Conservation (phyloP, 2,329 filamentous ascomycete species). For the Beauveria caledonica region DNA sequence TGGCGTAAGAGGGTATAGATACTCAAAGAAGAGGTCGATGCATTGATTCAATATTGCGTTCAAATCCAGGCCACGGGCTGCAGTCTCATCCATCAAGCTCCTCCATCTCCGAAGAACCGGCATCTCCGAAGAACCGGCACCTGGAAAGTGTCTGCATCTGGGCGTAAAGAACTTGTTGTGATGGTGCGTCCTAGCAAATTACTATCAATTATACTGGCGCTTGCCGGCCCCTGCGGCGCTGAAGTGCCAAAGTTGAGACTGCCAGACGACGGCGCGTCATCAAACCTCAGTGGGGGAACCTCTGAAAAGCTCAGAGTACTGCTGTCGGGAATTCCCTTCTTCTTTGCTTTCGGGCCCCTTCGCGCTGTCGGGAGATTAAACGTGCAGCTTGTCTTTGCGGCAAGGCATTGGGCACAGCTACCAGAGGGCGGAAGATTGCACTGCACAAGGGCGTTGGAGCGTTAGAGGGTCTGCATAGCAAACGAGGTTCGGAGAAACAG, state of each 20-base stretch:
- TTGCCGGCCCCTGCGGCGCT: not conserved
- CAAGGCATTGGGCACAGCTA: conserved; percentile 26
- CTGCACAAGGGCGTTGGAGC: conserved; percentile 12
- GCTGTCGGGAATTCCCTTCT: not conserved
- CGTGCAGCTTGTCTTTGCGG: conserved; percentile 25
- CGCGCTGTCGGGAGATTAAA: conserved; percentile 30
- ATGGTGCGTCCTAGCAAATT: not conserved
- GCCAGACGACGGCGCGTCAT: not conserved
- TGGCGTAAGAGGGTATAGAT: conserved; percentile 34
- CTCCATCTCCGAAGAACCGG: conserved; percentile 24
- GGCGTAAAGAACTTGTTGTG: not conserved
- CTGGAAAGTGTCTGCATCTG: not conserved
- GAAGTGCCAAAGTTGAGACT: not conserved
- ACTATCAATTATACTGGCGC: not conserved
- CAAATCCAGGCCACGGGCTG: conserved; percentile 18
- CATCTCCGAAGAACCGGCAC: conserved; percentile 18
- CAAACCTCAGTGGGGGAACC: not conserved
- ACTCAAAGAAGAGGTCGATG: conserved; percentile 33
- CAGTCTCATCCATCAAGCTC: conserved; percentile 18
- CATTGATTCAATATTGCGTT: conserved; percentile 24
- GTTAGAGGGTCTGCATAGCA: not conserved
- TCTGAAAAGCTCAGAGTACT: not conserved
- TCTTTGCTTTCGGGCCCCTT: conserved; percentile 29
- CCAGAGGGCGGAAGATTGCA: conserved; percentile 20
- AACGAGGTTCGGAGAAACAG: not conserved